Conservation (phyloP, 768 basidiomycete genomes). For the Asterophora parasitica region DNA sequence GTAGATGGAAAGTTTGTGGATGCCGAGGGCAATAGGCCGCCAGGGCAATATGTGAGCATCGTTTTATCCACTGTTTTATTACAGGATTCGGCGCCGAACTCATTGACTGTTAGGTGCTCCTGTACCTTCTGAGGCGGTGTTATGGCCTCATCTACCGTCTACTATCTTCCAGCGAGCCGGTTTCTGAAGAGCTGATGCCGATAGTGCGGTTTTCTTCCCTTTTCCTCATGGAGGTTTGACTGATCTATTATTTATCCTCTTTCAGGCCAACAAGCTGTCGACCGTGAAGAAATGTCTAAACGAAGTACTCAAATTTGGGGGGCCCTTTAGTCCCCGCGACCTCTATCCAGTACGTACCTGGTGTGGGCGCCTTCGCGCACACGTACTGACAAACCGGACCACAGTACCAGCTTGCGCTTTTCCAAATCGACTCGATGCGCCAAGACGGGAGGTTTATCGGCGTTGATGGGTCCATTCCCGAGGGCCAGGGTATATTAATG, state of each 20-base stretch:
- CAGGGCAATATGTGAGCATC: conserved; percentile 86
- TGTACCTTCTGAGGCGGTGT: conserved; percentile 91
- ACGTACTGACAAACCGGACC: neutral
- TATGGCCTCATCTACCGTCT: conserved; percentile 94
- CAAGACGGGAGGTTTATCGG: conserved; percentile 93
- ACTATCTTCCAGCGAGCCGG: conserved; percentile 92
- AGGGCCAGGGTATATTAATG: conserved; percentile 95
- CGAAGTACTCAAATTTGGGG: conserved; percentile 93
- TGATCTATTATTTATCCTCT: neutral
- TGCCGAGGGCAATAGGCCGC: conserved; percentile 83
- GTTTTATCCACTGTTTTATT: neutral
- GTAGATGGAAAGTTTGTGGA: conserved; percentile 97
- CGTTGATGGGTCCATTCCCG: conserved; percentile 83
- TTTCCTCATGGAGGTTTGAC: neutral
- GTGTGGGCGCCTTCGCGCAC: neutral
- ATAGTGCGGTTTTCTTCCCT: conserved; percentile 51
- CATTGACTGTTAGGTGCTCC: conserved; percentile 57
- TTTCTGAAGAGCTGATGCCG: conserved; percentile 97
- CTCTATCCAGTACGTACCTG: conserved; percentile 75
- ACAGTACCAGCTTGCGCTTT: conserved; percentile 89
- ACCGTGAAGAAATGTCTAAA: conserved; percentile 97
- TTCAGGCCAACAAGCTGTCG: conserved; percentile 89
- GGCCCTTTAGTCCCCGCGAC: conserved; percentile 87
- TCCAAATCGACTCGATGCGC: conserved; percentile 91
- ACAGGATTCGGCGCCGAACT: neutral